Conservation (phyloP, 2,329 filamentous ascomycete genomes). For the Hypoxylon rubiginosum region DNA sequence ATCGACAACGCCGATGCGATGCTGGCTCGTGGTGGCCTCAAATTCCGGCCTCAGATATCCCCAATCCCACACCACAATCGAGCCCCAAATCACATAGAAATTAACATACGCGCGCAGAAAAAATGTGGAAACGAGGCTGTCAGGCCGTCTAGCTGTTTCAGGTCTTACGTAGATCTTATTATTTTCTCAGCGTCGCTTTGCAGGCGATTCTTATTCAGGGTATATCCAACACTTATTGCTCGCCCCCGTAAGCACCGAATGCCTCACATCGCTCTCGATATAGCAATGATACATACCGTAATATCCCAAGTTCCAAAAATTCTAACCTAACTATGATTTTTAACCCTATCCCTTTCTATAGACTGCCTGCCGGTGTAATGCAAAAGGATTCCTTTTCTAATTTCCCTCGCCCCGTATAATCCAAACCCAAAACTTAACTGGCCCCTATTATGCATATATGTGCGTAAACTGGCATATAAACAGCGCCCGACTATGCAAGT, state of each 20-base stretch:
- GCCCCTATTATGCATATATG: constrained; percentile 2
- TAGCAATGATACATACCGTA: background rate
- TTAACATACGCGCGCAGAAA: background rate
- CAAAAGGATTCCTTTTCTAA: background rate
- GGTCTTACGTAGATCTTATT: background rate
- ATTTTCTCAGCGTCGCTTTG: background rate
- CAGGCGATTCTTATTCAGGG: background rate
- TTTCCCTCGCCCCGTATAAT: constrained; percentile 1
- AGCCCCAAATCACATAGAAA: background rate
- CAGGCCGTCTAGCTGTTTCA: background rate
- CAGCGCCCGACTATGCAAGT: background rate
- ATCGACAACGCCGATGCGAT: constrained; percentile 1
- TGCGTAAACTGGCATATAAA: background rate
- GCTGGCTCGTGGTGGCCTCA: constrained; percentile 2
- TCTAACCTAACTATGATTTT: background rate
- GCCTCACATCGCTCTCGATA: background rate
- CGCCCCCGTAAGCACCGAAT: background rate
- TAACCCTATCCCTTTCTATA: constrained; percentile 3
- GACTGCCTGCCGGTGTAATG: background rate
- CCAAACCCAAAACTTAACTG: constrained; percentile 4
- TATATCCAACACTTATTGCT: constrained; percentile 1
- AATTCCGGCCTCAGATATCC: background rate
- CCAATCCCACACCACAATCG: background rate
- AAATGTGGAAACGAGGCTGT: background rate
- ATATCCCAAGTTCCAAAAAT: background rate